Evolutionary conservation across 2,329 filamentous ascomycete genomes (phyloP), one percentile per base, ranked within the genome.

Genomic region (Neodidymelliopsis sp.): DNA sequence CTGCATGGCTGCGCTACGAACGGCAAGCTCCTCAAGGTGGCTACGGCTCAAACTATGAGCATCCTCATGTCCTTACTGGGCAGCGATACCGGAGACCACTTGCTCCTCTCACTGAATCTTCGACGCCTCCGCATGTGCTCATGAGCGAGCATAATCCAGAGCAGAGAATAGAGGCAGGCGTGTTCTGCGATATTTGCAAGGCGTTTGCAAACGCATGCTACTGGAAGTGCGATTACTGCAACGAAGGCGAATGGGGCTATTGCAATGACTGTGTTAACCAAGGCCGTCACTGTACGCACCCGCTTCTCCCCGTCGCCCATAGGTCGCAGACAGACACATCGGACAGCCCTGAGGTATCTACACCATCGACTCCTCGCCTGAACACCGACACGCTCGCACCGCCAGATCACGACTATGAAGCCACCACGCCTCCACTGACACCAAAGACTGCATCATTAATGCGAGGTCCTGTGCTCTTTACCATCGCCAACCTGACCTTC

Each of bases 201-300:
- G 78, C 82, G 0, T 89, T 85, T 77, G 82, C 90, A 0, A 92
- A 95, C 62, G 83, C 87, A 40, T 94, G 90, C 72, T 96, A 90
- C 73, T 97, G 92, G 93, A 86, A 89, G 54, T 97, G 93, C 70
- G 84, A 88, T 50, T 71, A 81, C 19, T 97, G 93, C 74, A 96
- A 96, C 62, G 86, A 94, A 54, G 93, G 91, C 4, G 92, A 95
- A 66, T 97, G 92, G 92, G 93, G 93, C 0, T 97, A 90, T 69
- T 97, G 93, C 74, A 91, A 92, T 62, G 77, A 81, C 52, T 97
- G 93, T 59, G 90, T 96, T 22, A 92, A 93, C 50, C 85, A 87
- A 69, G 91, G 90, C 12, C 81, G 81, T 51, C 88, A 86, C 51
- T 97, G 93, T 73, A 89, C 86, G 0, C 93, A 97, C 66, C 81